Evolutionary conservation across 2,329 filamentous ascomycete genomes (phyloP).

Genomic region (Talaromyces marneffei): DNA sequence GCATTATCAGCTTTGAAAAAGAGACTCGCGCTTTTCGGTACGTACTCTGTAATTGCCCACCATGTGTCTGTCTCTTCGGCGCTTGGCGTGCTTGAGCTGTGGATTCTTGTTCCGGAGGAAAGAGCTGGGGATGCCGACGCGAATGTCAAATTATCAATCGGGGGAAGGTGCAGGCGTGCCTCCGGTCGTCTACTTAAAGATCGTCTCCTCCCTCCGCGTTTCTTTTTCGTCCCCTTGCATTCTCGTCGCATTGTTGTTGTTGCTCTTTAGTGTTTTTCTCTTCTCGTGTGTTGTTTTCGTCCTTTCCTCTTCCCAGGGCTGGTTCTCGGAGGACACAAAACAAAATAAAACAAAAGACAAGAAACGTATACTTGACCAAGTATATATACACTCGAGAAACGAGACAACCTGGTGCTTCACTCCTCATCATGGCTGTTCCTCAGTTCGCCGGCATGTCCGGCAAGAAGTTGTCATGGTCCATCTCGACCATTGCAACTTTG

Average conservation of each 20-base stretch:
- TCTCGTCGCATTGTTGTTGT: not conserved
- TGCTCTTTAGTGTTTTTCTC: too few species aligned
- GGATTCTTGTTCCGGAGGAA: not conserved
- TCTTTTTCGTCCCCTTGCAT: not conserved
- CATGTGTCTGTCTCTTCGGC: too few species aligned
- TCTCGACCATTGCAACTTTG: conserved; percentile 42
- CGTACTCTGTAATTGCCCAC: too few species aligned
- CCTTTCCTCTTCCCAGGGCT: not conserved
- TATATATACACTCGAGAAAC: not conserved
- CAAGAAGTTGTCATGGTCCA: conserved; percentile 10
- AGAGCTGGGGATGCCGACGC: not conserved
- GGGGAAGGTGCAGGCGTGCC: not conserved
- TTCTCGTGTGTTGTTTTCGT: not conserved
- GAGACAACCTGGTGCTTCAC: not conserved
- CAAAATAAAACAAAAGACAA: not conserved
- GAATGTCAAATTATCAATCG: too few species aligned
- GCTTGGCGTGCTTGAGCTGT: not conserved
- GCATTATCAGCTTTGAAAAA: not conserved
- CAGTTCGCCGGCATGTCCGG: conserved; percentile 9
- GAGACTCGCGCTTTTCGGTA: not conserved
- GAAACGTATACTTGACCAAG: not conserved
- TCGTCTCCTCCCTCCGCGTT: conserved; percentile 4
- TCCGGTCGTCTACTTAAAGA: not conserved
- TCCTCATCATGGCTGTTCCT: not conserved
- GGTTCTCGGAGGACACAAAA: conserved; percentile 1